phyloP scores from a whole-genome alignment of 2,329 filamentous ascomycete species.

The Aspergillus neotritici region DNA sequence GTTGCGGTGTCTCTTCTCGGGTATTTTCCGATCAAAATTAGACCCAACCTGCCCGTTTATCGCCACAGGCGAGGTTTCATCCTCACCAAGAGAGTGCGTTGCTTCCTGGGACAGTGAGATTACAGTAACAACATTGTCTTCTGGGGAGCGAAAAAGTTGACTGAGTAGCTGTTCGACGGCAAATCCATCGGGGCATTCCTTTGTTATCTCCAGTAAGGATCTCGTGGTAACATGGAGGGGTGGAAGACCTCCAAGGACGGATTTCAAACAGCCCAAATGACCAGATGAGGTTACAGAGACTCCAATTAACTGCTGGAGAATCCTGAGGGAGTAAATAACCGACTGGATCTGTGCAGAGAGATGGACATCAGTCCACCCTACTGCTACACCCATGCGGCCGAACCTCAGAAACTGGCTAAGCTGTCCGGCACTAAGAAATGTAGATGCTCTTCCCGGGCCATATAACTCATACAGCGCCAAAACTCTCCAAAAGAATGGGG shows the following conservation, averaged over 20 bases:
- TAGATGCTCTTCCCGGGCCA: conserved; percentile 6
- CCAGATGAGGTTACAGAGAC: conserved; percentile 24
- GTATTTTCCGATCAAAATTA: too few species aligned
- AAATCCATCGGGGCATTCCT: conserved; percentile 6
- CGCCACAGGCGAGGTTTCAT: neutral
- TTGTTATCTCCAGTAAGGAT: conserved; percentile 18
- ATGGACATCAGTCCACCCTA: conserved; percentile 57
- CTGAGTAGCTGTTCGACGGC: conserved; percentile 6
- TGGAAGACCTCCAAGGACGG: conserved; percentile 24
- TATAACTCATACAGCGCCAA: conserved; percentile 33
- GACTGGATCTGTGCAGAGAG: conserved; percentile 57
- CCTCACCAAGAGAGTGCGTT: neutral
- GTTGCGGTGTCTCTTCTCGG: conserved; percentile 1
- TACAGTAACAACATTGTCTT: neutral
- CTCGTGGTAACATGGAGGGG: conserved; percentile 26
- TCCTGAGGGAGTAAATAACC: conserved; percentile 57
- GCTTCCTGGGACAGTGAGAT: neutral
- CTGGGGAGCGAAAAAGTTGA: conserved; percentile 1
- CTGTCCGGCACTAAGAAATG: conserved; percentile 12
- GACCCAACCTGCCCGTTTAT: too few species aligned
- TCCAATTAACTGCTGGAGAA: conserved; percentile 50
- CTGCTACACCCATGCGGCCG: conserved; percentile 26
- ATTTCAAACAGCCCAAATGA: conserved; percentile 9
- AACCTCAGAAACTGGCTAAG: conserved; percentile 26
- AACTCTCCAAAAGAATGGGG: conserved; percentile 27